These are phyloP conservation scores for slime mould (Dictyostelium discoideum) DNA, from an alignment of 78 protist species.

Conservation along the genomic window dicty_2.7 NC_007091.3:4882001-4882500, in stretches of 20 bases:
- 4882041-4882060: background rate
- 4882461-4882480: constrained; percentile 60
- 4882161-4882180: background rate
- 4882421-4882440: constrained; percentile 32
- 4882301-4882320: constrained; percentile 10
- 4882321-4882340: constrained; percentile 60
- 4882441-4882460: constrained; percentile 61
- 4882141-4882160: background rate
- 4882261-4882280: constrained; percentile 28
- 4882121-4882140: constrained; percentile 6
- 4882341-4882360: constrained; percentile 56
- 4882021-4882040: background rate
- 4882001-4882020: background rate
- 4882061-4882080: no score
- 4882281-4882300: background rate
- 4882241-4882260: constrained; percentile 41
- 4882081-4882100: background rate
- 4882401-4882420: background rate
- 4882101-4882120: background rate
- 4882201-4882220: constrained; percentile 41
- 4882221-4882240: constrained; percentile 66
- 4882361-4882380: constrained; percentile 16
- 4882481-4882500: constrained; percentile 69
- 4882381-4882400: constrained; percentile 5
- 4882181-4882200: background rate